phyloP scores from a whole-genome alignment of 2,329 filamentous ascomycete genomes.

The Chrysosporium keratinophilum region DNA sequence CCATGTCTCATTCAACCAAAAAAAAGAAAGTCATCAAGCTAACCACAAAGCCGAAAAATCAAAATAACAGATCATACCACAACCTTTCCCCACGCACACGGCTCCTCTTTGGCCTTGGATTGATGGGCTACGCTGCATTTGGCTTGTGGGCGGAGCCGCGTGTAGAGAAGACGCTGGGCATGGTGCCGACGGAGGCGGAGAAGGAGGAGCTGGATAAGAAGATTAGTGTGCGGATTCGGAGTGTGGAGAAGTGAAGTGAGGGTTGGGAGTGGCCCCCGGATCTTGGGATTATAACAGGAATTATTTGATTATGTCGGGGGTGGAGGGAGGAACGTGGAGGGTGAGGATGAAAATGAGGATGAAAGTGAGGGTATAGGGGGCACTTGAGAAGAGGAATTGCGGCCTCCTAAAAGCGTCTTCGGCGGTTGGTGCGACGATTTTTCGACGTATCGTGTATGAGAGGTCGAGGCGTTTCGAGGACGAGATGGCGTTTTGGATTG shows the following conservation, averaged over 20 bases:
- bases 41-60: not conserved
- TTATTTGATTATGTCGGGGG: too few species aligned
- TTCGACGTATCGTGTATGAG: too few species aligned
- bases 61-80: slow-evolving; percentile 52
- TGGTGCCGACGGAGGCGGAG: slow-evolving; percentile 63
- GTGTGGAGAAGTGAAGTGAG: slow-evolving; percentile 16
- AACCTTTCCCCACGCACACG: slow-evolving; percentile 61
- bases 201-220: slow-evolving; percentile 51
- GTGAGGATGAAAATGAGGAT: too few species aligned
- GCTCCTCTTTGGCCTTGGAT: slow-evolving; percentile 58
- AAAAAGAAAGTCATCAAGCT: too few species aligned
- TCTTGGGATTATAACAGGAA: too few species aligned
- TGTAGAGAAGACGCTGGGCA: slow-evolving; percentile 62
- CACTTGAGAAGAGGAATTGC: too few species aligned
- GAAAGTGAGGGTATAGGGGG: too few species aligned
- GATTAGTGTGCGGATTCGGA: slow-evolving; percentile 22
- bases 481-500: too few species aligned
- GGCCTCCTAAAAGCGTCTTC: not conserved
- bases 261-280: too few species aligned
- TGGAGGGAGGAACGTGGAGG: too few species aligned
- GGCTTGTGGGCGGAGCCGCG: slow-evolving; percentile 65
- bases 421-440: not conserved
- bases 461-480: too few species aligned
- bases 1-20: too few species aligned
- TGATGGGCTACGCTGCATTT: slow-evolving; percentile 64